Evolutionary conservation across 2,329 filamentous ascomycete species (phyloP), one percentile per base, ranked within the genome.

Genomic region (Aspergillus neoniger): DNA sequence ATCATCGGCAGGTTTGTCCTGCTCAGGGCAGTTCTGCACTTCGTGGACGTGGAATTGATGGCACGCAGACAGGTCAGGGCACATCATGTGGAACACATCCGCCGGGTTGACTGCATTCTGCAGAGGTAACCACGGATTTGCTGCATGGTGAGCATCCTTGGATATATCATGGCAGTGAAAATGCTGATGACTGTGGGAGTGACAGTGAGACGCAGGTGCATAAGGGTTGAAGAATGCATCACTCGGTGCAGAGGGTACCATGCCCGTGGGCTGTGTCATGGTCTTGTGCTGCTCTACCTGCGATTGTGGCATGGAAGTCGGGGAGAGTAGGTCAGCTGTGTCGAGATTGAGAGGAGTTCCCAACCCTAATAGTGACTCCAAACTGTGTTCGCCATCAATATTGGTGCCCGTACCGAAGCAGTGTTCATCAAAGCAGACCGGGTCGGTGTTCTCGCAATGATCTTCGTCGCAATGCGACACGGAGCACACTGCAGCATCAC

Each of bases 371-470:
- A 77, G 60, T 12, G 69, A 66, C 21, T 75, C 72, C 43, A 77
- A 66, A 23, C 61, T 66, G 32, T 72, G 71, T 21, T 73, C 70
- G 55, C 54, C 57, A 10, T 69, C 63, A 5, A 60, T 59, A 21
- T 65, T 63, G 12, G 67, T 68, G 36, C 67, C 52, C 19, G 30
- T 38, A 28, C 49, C 58, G 54, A 68, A 76, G 60, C 76, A 78
- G 58, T 75, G 73, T 8, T 74, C 68, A 43, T 79, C 76, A 48
- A 77, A 78, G 63, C 77, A 79, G 48, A 71, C 66, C 23, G 73
- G 69, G 4, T 71, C 72, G n/a, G 69, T 63, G 14, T 72, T 66
- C 41, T 73, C 66, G 62, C 71, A 74, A 43, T 68, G 55, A 15
- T 50, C 56, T 5, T 72, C 67, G 47, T 73, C 68, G 57, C 73